phyloP scores from a whole-genome alignment of 345 rosid species.

The Turritis glabra region DNA sequence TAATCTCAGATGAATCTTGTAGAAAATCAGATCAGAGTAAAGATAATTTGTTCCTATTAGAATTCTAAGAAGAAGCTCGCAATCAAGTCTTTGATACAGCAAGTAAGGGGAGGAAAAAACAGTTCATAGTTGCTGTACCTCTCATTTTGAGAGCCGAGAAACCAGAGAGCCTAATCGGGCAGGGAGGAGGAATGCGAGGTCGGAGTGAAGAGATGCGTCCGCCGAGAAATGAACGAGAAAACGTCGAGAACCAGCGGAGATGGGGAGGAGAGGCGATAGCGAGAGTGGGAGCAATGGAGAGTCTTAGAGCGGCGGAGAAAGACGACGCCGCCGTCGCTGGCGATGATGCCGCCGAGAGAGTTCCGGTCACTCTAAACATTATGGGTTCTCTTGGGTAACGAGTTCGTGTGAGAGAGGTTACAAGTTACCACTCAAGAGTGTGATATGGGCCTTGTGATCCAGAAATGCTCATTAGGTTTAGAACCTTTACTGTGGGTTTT shows the following conservation, averaged over 20 bases:
- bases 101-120: not conserved
- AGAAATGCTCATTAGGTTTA: not conserved
- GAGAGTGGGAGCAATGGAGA: conserved; percentile 43
- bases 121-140: conserved; percentile 6
- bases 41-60: not conserved
- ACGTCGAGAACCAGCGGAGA: conserved; percentile 39
- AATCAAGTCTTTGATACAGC: not conserved
- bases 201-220: conserved; percentile 26
- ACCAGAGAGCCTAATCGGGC: conserved; percentile 8
- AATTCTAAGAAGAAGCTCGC: not conserved
- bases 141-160: conserved; percentile 34
- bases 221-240: conserved; percentile 39
- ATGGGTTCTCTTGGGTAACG: not conserved
- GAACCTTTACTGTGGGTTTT: too few species aligned
- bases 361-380: conserved; percentile 37
- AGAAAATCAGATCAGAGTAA: conserved; percentile 6
- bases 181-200: conserved; percentile 27
- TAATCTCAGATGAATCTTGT: not conserved
- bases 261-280: conserved; percentile 39
- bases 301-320: conserved; percentile 41
- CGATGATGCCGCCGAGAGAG: conserved; percentile 28
- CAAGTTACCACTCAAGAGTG: not conserved
- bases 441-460: conserved; percentile 1
- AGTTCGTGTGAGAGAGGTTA: not conserved
- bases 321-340: conserved; percentile 23